Evolutionary conservation across 345 rosid genomes (phyloP), one percentile per base, ranked within the genome.

Genomic region (Turritis glabra): DNA sequence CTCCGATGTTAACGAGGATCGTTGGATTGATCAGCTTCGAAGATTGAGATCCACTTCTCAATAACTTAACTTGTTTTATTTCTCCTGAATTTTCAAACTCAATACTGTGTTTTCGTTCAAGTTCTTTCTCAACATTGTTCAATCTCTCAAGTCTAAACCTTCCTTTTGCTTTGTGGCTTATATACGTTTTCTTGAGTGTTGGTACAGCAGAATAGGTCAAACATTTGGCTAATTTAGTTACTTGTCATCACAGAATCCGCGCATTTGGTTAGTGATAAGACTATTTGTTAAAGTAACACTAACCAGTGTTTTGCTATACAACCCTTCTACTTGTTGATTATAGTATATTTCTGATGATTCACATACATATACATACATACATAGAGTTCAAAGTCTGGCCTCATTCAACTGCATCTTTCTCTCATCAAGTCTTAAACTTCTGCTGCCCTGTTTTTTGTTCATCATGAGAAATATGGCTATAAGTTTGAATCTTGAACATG

Each of bases 1-100:
- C 15, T 81, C 77, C 33, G 76, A 67, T 62, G 77, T 87, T 38
- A 83, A 91, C 0, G 97, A 92, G 59, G 88, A 87, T 55, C 90
- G 87, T 71, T 92, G 96, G 99, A 77, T 87, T 64, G 81, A 82
- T 80, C 92, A 74, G 47, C 87, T 92, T n/a, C 79, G 82, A 50
- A 53, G 89, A 63, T 68, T 80, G 82, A 82, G 95, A 77, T 67
- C 88, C 43, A 68, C 77, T 83, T 62, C 78, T 47, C 77, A 48
- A 15, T 61, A 13, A 27, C 32, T 32, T 11, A 71, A 7, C 61
- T 14, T 44, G 17, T 40, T 2, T n/a, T 11, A 10, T 53, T 26
- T 9, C 18, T 65, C 55, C 17, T 25, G 11, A 12, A 12, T 7
- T 64, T 44, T 19, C 43, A 25, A 59, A 2, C 19, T 32, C 38